phyloP scores from a whole-genome alignment of 257 asterid species.

The Nicotiana tomentosiformis region DNA sequence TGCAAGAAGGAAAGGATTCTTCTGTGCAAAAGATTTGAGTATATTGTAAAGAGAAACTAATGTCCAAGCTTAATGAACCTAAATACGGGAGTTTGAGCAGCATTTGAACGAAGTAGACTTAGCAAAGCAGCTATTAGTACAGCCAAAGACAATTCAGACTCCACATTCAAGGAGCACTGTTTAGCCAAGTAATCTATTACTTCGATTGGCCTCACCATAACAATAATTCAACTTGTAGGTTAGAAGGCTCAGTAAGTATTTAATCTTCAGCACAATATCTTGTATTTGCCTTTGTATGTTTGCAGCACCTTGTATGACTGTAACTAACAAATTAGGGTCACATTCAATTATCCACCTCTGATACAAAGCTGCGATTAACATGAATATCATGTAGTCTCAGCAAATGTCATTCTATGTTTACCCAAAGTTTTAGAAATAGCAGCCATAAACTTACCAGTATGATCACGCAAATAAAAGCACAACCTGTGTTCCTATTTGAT shows the following conservation, averaged over 20 bases:
- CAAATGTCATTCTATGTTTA: not conserved
- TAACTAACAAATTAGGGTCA: not conserved
- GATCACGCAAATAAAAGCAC: not conserved
- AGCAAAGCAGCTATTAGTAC: not conserved
- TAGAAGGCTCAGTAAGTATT: not conserved
- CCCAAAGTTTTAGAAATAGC: not conserved
- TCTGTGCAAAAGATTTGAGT: not conserved
- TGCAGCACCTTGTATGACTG: not conserved
- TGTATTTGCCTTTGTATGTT: not conserved
- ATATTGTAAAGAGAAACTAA: not conserved
- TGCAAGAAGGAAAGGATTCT: not conserved
- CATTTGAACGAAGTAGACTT: not conserved
- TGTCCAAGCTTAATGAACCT: not conserved
- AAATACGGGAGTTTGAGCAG: not conserved
- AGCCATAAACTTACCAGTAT: not conserved
- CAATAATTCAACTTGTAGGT: slow-evolving; percentile 3
- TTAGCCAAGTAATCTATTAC: not conserved
- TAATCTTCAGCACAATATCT: not conserved
- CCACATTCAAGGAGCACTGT: not conserved
- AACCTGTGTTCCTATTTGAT: not conserved
- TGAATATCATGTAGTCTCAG: not conserved
- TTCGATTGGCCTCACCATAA: not conserved
- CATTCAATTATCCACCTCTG: not conserved
- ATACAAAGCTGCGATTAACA: not conserved
- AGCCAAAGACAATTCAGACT: not conserved